Evolutionary conservation across 2,329 filamentous ascomycete species (phyloP).

Genomic region (Nemania sp.): DNA sequence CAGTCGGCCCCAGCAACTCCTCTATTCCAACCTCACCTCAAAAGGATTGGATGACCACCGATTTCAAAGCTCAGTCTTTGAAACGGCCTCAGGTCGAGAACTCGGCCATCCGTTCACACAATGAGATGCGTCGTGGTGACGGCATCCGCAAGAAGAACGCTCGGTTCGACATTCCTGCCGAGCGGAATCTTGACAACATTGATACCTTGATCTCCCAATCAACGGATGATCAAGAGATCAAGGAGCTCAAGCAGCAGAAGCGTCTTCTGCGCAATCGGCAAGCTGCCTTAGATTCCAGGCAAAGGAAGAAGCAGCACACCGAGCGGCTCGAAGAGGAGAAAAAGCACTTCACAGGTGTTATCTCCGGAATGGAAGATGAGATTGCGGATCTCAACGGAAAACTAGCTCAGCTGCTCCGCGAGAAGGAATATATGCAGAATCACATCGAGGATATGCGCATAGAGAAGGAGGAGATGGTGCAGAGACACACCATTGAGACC

Average conservation of each 20-base stretch:
- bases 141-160: slow-evolving; percentile 99
- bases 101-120: slow-evolving; percentile 78
- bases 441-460: slow-evolving; percentile 81
- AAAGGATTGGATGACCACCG: slow-evolving; percentile 68
- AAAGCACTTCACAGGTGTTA: slow-evolving; percentile 84
- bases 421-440: slow-evolving; percentile 79
- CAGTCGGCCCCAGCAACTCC: slow-evolving; percentile 59
- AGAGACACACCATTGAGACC: slow-evolving; percentile 88
- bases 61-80: slow-evolving; percentile 63
- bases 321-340: slow-evolving; percentile 97
- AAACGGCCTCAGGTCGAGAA: slow-evolving; percentile 76
- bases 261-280: slow-evolving; percentile 93
- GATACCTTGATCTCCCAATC: slow-evolving; percentile 91
- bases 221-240: slow-evolving; percentile 91
- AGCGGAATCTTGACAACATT: slow-evolving; percentile 94
- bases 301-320: slow-evolving; percentile 98
- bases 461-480: slow-evolving; percentile 93
- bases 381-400: slow-evolving; percentile 75
- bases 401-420: slow-evolving; percentile 76
- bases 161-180: slow-evolving; percentile 94
- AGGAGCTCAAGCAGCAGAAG: slow-evolving; percentile 99
- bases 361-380: slow-evolving; percentile 83
- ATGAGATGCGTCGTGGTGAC: slow-evolving; percentile 81
- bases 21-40: slow-evolving; percentile 68
- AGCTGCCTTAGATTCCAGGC: slow-evolving; percentile 94